Evolutionary conservation across 257 asterid species (phyloP), one percentile per base, ranked within the genome.

Genomic region (Buddleja alternifolia): DNA sequence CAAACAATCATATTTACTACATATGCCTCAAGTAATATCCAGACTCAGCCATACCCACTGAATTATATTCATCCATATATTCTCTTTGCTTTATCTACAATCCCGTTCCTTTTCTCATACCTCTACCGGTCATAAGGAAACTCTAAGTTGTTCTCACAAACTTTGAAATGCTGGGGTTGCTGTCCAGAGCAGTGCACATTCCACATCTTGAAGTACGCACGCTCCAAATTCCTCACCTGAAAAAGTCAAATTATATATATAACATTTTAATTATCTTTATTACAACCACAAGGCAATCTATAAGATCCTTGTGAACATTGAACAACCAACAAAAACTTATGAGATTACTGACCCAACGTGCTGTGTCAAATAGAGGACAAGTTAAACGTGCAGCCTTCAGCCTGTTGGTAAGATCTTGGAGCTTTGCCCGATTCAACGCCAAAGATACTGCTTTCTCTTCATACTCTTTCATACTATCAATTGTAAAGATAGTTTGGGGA

Each of bases 131-230:
- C 89, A 69, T 76, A 84, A 0, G 97, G 88, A 70, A 87, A 91
- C 53, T 88, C 94, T 40, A 64, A 53, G 55, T 91, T 86, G 36
- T 86, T 86, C 84, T 91, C 97, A 0, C 80, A 24, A 52, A 94
- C 99, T 88, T 89, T 87, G 79, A 89, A 94, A 53, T 75, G 98
- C 72, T 87, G 93, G n/a, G 98, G 96, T 7, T 80, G 89, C 57
- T 84, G 95, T 29, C 97, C 96, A 0, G 87, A 87, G 85, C 97
- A 89, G 74, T 91, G 41, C 60, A 94, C 63, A 73, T 85, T 91
- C 99, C 99, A 94, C 99, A 87, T 91, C 88, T 81, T 91, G 80
- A 91, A 94, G 84, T 84, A 94, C 4, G 87, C 64, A 16, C 98
- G 96, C 70, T 94, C 99, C 88, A 94, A 77, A 73, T 94, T 94